Evolutionary conservation across 139 green algal genomes (phyloP).

Genomic region (Coelastrella sp.): DNA sequence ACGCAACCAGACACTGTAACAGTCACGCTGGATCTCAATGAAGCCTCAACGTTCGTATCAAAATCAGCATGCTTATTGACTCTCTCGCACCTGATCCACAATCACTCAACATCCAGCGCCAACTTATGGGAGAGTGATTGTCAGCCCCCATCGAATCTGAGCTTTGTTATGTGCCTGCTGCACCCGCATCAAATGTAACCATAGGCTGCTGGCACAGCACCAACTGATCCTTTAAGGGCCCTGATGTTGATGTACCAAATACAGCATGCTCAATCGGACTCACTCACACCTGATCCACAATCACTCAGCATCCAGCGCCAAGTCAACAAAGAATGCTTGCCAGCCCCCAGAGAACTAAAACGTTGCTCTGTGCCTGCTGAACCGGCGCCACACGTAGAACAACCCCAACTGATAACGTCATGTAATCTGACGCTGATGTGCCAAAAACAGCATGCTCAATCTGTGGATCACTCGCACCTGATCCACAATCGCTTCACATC

Average conservation of each 20-base stretch:
- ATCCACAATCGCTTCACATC: conserved; percentile 92
- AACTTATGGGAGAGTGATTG: conserved; percentile 76
- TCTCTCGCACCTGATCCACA: conserved; percentile 77
- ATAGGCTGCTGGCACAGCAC: not conserved
- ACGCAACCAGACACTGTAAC: too few relatives aligned
- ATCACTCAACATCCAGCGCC: conserved; percentile 80
- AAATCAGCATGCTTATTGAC: not conserved
- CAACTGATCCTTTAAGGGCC: not conserved
- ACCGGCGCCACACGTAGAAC: too few relatives aligned
- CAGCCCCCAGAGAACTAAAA: conserved; percentile 50
- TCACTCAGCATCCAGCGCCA: conserved; percentile 84
- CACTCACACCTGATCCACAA: conserved; percentile 77
- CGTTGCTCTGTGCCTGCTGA: conserved; percentile 74
- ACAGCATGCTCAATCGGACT: too few relatives aligned
- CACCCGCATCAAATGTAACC: not conserved
- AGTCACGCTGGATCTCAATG: too few relatives aligned
- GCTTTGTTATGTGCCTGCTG: conserved; percentile 61
- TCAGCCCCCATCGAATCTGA: conserved; percentile 53
- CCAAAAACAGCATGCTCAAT: not conserved
- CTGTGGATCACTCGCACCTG: not conserved
- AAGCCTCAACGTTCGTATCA: too few relatives aligned
- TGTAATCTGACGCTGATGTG: too few relatives aligned
- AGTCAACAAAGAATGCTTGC: conserved; percentile 69
- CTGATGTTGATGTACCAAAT: not conserved
- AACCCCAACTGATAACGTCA: not conserved